phyloP scores from a whole-genome alignment of 2,329 filamentous ascomycete species.

The Geosmithia flava region DNA sequence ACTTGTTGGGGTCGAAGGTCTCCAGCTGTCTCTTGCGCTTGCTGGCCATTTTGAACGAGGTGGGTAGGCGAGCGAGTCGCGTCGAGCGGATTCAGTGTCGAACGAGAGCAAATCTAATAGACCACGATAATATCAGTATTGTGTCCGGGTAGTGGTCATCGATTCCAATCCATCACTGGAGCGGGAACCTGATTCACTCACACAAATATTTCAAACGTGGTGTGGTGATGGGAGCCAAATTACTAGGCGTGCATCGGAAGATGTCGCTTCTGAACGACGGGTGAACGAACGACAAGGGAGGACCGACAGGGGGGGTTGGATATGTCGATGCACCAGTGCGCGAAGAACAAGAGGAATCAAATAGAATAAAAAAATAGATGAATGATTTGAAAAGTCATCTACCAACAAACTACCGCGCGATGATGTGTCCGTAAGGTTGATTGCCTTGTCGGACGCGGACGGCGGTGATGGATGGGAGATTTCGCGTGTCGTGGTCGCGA shows the following conservation, averaged over 20 bases:
- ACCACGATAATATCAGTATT: no score
- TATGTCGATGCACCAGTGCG: not conserved
- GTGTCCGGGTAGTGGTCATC: no score
- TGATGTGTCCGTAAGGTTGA: not conserved
- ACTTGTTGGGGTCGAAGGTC: slow-evolving; percentile 54
- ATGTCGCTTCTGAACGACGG: not conserved
- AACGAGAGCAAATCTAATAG: no score
- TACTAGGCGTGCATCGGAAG: not conserved
- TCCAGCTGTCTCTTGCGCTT: slow-evolving; percentile 48
- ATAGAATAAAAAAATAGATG: not conserved
- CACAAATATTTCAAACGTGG: not conserved
- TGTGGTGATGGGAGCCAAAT: not conserved
- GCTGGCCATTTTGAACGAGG: slow-evolving; percentile 13
- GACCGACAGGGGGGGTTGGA: not conserved
- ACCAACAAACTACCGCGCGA: not conserved
- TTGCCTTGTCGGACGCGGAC: not conserved
- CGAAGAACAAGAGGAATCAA: not conserved
- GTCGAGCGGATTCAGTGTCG: no score
- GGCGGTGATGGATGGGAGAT: not conserved
- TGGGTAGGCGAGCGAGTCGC: no score
- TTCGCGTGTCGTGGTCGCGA: slow-evolving; percentile 3
- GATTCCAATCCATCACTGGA: not conserved
- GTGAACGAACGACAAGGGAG: not conserved
- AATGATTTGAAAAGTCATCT: not conserved
- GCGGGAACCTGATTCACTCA: not conserved